phyloP scores from a whole-genome alignment of 805 yeast genomes.

The Candida parachauliodes region DNA sequence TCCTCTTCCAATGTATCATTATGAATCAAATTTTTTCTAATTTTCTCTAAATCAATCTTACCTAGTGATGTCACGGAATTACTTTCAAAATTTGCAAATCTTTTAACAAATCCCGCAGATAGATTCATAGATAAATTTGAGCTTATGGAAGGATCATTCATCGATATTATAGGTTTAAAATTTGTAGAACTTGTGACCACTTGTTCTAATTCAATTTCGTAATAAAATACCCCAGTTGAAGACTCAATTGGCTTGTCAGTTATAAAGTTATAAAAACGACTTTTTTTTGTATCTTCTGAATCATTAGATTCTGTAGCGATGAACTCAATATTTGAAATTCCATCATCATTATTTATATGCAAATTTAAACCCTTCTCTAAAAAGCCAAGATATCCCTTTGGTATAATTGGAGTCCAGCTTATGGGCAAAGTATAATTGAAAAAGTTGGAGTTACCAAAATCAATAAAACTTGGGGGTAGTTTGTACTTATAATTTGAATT shows the following conservation, averaged over 20 bases:
- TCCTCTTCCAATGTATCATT: slow-evolving; percentile 12
- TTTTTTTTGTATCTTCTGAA: slow-evolving; percentile 1
- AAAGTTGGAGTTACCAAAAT: slow-evolving; percentile 15
- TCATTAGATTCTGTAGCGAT: slow-evolving; percentile 8
- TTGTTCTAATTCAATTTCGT: slow-evolving; percentile 38
- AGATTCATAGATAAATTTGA: slow-evolving; percentile 29
- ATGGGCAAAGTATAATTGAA: slow-evolving; percentile 33
- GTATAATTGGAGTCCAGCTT: slow-evolving; percentile 38
- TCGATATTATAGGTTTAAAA: slow-evolving; percentile 28
- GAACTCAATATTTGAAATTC: slow-evolving; percentile 28
- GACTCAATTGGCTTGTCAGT: slow-evolving; percentile 31
- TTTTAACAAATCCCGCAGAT: slow-evolving; percentile 32
- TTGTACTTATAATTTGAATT: slow-evolving; percentile 20
- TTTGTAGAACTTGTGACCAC: slow-evolving; percentile 28
- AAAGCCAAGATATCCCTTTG: slow-evolving; percentile 19
- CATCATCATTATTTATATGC: slow-evolving; percentile 21
- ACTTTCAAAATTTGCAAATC: slow-evolving; percentile 21
- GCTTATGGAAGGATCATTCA: slow-evolving; percentile 32
- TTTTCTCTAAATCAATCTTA: slow-evolving; percentile 26
- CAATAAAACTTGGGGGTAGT: slow-evolving; percentile 25
- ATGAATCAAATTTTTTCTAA: slow-evolving; percentile 24
- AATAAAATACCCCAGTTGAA: slow-evolving; percentile 36
- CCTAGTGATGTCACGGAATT: slow-evolving; percentile 5
- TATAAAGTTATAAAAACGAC: slow-evolving; percentile 33
- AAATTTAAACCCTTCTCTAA: slow-evolving; percentile 24